Evolutionary conservation across 805 yeast genomes (phyloP), one percentile per base, ranked within the genome.

Genomic region (Kluyveromyces nonfermentans): DNA sequence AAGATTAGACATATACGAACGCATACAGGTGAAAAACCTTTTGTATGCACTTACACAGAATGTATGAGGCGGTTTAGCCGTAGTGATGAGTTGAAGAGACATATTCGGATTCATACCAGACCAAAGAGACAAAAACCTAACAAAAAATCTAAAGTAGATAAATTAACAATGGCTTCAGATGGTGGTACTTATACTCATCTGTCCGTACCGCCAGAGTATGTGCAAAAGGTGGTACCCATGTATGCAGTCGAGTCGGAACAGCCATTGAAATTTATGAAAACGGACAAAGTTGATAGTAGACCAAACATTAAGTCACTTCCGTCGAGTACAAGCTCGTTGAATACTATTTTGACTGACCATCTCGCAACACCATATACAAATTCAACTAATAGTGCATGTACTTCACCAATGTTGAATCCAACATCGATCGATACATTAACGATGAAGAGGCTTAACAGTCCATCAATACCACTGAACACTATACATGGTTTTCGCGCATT

Each of bases 11-110:
- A 87, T 61, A 82, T 88, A 52, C 71, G 96, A 46, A 87, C 95
- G 8, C 96, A 87, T 65, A 87, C 96, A 0, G 96, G 96, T 40
- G 95, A 87, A 61, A 85, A 86, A 60, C 95, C 96, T 2, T 93
- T 85, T 59, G 80, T 78, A 40, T 87, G 96, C 64, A 74, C 79
- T 16, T 86, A 75, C 53, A 88, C 93, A 1, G 85, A 85, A n/a
- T 87, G 96, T 65, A 63, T 78, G 43, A 86, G 88, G 63, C 72
- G 83, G 49, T 87, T 87, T 58, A 75, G 84, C 46, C 73, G 96
- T 49, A 73, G 81, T 21, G 96, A 88, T 64, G 96, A 87, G 65
- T 72, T 87, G 45, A 87, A 95, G 12, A 71, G 96, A 52, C 96
- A 87, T 64, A 71, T 83, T 40, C 69, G 95, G 50, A 88, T 84